These are phyloP conservation scores for Venustampulla echinocandica DNA, from an alignment of 495 filamentous ascomycete species.

Conservation along the genomic window DNA sequence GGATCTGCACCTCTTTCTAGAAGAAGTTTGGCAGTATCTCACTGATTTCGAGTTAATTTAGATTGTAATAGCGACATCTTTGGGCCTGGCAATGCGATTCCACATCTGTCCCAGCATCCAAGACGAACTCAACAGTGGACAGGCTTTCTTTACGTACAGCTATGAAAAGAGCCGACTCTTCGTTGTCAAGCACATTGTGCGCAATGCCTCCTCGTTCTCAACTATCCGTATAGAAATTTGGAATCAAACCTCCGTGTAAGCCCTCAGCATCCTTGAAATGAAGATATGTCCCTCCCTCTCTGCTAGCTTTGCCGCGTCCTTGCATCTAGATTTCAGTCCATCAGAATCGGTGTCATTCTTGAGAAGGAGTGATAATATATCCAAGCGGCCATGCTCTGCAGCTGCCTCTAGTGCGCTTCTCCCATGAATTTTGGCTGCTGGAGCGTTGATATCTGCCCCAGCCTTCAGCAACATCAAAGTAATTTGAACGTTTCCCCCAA, in stretches of 20 bases:
- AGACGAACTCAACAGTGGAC: no score
- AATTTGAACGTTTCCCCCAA: constrained; percentile 5
- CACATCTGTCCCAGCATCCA: no score
- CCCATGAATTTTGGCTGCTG: constrained; percentile 2
- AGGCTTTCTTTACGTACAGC: no score
- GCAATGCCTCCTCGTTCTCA: no score
- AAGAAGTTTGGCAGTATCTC: no score
- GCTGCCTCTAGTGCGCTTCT: constrained; percentile 13
- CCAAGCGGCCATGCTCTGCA: constrained; percentile 16
- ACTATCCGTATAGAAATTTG: no score
- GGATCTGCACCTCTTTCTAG: no score
- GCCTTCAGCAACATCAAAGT: constrained; percentile 8
- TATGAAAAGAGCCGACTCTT: no score
- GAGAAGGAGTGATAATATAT: constrained; percentile 16
- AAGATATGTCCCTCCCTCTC: constrained; percentile 5
- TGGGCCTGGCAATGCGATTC: no score
- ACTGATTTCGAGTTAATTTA: no score
- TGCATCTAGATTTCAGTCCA: background rate
- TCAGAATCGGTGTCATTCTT: constrained; percentile 8
- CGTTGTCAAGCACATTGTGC: no score
- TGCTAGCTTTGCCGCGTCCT: constrained; percentile 9
- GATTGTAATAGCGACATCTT: no score
- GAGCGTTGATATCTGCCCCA: constrained; percentile 20
- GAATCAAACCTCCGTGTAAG: constrained; percentile 1
- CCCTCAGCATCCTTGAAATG: constrained; percentile 8